Evolutionary conservation across 1,284 basidiomycete genomes (phyloP).

Genomic region (Pseudozyma pruni): DNA sequence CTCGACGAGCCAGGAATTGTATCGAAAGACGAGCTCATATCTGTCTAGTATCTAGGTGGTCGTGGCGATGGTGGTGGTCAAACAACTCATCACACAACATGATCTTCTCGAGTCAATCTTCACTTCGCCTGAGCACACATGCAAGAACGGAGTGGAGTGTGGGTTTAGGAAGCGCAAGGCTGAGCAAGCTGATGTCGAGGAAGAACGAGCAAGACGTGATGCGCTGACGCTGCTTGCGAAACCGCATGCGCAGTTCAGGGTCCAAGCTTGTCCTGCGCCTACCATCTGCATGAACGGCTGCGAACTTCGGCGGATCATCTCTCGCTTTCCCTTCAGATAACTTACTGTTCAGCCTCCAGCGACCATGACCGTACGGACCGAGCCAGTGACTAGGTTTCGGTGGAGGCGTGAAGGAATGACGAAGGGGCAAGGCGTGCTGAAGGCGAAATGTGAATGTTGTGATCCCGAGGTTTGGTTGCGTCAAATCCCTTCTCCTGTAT

Average conservation of each 20-base stretch:
- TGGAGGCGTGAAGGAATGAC: too few species aligned
- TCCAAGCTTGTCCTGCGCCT: not conserved
- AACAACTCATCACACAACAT: too few species aligned
- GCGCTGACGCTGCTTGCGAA: conserved; percentile 6
- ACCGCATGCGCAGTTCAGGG: conserved; percentile 9
- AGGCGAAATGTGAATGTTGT: too few species aligned
- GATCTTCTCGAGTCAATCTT: too few species aligned
- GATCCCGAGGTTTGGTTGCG: conserved; percentile 12
- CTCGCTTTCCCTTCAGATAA: too few species aligned
- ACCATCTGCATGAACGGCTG: conserved; percentile 5
- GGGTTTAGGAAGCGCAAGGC: too few species aligned
- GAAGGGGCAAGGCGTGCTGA: not conserved
- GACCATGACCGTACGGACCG: too few species aligned
- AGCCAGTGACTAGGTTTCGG: too few species aligned
- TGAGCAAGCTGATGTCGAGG: too few species aligned
- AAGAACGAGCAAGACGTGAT: conserved; percentile 16
- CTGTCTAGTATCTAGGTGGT: not conserved
- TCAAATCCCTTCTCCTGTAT: conserved; percentile 4
- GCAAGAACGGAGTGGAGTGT: not conserved
- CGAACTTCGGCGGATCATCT: too few species aligned
- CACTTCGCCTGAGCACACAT: not conserved
- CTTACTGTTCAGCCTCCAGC: too few species aligned
- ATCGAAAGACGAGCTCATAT: not conserved
- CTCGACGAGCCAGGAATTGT: not conserved
- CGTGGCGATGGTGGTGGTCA: not conserved